These are phyloP conservation scores for Malus hybrid DNA, from an alignment of 331 rosid genomes.

Conservation along the genomic window DNA sequence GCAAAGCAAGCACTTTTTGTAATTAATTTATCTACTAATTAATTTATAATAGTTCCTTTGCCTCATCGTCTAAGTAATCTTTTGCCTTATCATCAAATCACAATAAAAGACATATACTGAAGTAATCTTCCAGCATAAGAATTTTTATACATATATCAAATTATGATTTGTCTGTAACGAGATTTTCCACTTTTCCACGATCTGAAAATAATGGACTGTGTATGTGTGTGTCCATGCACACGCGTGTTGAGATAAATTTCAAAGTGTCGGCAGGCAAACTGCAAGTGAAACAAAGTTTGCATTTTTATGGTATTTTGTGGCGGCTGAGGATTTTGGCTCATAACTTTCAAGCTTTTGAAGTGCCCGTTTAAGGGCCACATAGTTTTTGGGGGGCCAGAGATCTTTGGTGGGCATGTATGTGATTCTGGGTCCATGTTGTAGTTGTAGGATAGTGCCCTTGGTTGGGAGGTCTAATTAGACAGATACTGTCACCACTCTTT, in stretches of 20 bases:
- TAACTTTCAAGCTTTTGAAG: not conserved
- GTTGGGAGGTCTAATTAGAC: conserved; percentile 22
- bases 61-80: too few relatives aligned
- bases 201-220: not conserved
- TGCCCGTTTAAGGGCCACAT: not conserved
- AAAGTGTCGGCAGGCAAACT: conserved; percentile 52
- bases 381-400: conserved; percentile 6
- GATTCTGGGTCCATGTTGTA: conserved; percentile 5
- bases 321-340: conserved; percentile 9
- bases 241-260: not conserved
- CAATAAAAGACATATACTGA: too few relatives aligned
- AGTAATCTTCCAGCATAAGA: too few relatives aligned
- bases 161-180: too few relatives aligned
- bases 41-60: not conserved
- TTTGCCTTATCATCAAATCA: too few relatives aligned
- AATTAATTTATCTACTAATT: not conserved
- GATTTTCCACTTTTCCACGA: conserved; percentile 8
- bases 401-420: conserved; percentile 19
- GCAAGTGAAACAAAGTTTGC: conserved; percentile 9
- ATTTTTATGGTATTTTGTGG: not conserved
- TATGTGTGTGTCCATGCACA: conserved; percentile 12
- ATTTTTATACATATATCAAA: too few relatives aligned
- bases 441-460: not conserved
- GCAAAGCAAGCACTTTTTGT: conserved; percentile 13
- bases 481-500: not conserved